A percentile compares a stretch with the other conserved stretches of the same genome.
Conservation (phyloP, 2,329 filamentous ascomycete genomes). For the Cadophora sp. region DNA sequence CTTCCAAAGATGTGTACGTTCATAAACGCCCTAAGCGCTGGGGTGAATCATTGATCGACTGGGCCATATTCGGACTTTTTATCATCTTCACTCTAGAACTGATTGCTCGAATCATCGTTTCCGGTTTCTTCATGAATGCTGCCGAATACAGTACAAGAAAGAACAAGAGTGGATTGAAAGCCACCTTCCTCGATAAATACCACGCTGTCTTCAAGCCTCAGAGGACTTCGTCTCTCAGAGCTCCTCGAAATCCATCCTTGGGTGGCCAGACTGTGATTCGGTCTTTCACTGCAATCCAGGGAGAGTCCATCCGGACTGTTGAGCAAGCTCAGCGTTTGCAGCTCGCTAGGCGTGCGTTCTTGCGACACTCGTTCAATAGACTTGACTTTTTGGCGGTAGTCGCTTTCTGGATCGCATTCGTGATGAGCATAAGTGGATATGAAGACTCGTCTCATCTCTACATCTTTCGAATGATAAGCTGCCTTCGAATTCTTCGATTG, state of each 20-base stretch:
- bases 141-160: slow-evolving; percentile 91
- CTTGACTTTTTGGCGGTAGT: slow-evolving; percentile 93
- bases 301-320: slow-evolving; percentile 63
- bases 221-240: slow-evolving; percentile 55
- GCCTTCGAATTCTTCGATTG: slow-evolving; percentile 89
- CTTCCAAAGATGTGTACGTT: slow-evolving; percentile 73
- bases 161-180: slow-evolving; percentile 74
- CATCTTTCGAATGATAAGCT: slow-evolving; percentile 96
- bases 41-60: slow-evolving; percentile 57
- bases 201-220: slow-evolving; percentile 83
- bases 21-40: slow-evolving; percentile 66
- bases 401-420: slow-evolving; percentile 93
- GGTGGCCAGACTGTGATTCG: slow-evolving; percentile 39
- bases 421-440: slow-evolving; percentile 71
- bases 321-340: slow-evolving; percentile 84
- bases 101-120: slow-evolving; percentile 84
- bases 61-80: slow-evolving; percentile 80
- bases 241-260: slow-evolving; percentile 33
- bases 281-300: slow-evolving; percentile 66
- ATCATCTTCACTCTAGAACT: slow-evolving; percentile 89
- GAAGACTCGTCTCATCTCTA: slow-evolving; percentile 78
- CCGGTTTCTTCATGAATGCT: slow-evolving; percentile 90
- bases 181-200: slow-evolving; percentile 78
- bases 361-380: slow-evolving; percentile 94
- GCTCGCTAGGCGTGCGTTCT: slow-evolving; percentile 87